phyloP scores from a whole-genome alignment of 371 early-diverging fungal genomes.

The Lichtheimia ornata region DNA sequence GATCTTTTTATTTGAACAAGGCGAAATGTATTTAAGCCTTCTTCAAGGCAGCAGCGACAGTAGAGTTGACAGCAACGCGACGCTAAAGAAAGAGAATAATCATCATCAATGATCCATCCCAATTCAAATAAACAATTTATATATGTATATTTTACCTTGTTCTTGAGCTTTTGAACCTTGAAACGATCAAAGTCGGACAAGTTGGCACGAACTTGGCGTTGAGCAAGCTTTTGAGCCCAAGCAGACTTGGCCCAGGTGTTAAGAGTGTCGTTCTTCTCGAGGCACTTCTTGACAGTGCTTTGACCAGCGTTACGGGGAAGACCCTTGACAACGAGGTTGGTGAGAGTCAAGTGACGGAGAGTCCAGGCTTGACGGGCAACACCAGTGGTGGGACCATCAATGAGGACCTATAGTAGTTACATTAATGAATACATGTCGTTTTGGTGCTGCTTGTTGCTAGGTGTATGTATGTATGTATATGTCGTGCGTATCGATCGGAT shows the following conservation, averaged over 20 bases:
- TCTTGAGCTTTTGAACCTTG: slow-evolving; percentile 88
- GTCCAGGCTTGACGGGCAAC: slow-evolving; percentile 87
- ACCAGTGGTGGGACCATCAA: slow-evolving; percentile 97
- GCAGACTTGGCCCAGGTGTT: slow-evolving; percentile 86
- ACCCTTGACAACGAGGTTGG: slow-evolving; percentile 81
- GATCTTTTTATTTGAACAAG: slow-evolving; percentile 16
- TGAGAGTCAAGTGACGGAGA: slow-evolving; percentile 89
- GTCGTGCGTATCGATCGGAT: not conserved
- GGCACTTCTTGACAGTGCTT: slow-evolving; percentile 76
- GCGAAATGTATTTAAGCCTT: slow-evolving; percentile 9
- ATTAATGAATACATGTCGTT: not conserved
- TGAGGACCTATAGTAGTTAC: slow-evolving; percentile 67
- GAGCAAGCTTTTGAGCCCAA: slow-evolving; percentile 93
- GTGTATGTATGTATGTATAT: not conserved
- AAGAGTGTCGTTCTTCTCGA: slow-evolving; percentile 82
- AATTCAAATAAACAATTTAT: not conserved
- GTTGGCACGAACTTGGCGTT: slow-evolving; percentile 76
- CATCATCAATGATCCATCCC: not conserved
- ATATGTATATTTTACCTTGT: slow-evolving; percentile 61
- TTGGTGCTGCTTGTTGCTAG: not conserved
- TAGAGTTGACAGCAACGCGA: slow-evolving; percentile 42
- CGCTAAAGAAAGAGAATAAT: slow-evolving; percentile 31
- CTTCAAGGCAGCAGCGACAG: slow-evolving; percentile 47
- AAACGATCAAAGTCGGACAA: slow-evolving; percentile 97
- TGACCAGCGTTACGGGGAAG: slow-evolving; percentile 89